Evolutionary conservation across 306 rosid species (phyloP).

Genomic region (Fragaria vesca): DNA sequence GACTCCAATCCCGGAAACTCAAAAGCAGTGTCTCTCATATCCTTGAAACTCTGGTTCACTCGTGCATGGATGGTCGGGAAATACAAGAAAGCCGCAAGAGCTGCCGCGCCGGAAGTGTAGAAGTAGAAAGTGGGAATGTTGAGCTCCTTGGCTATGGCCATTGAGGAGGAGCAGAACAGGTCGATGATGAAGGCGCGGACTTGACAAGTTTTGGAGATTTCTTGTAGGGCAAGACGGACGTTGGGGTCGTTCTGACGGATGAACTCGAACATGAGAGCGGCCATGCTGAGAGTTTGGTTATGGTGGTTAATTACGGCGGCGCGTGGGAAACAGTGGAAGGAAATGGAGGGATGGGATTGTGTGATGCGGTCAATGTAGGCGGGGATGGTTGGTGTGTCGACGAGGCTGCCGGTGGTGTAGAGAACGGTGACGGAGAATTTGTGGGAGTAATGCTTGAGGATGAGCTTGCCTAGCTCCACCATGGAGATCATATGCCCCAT

Average conservation of each 20-base stretch:
- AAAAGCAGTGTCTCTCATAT: background rate
- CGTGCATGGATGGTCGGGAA: constrained; percentile 4
- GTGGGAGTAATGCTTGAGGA: constrained; percentile 14
- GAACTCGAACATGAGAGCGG: constrained; percentile 6
- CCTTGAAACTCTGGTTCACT: constrained; percentile 16
- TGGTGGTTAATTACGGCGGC: background rate
- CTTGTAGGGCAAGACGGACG: constrained; percentile 11
- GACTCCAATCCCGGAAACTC: constrained; percentile 14
- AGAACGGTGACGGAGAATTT: constrained; percentile 32
- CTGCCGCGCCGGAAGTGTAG: constrained; percentile 26
- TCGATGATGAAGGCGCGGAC: constrained; percentile 33
- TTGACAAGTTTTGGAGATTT: constrained; percentile 4
- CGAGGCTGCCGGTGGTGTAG: constrained; percentile 6
- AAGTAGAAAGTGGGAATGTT: constrained; percentile 32
- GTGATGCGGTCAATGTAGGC: constrained; percentile 24
- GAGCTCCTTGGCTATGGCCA: constrained; percentile 14
- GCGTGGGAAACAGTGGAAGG: constrained; percentile 33
- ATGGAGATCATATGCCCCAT: constrained; percentile 35
- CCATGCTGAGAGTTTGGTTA: background rate
- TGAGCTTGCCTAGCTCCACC: constrained; percentile 44
- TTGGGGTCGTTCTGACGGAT: constrained; percentile 18
- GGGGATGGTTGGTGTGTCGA: constrained; percentile 11
- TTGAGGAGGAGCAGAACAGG: constrained; percentile 23
- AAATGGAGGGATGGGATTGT: constrained; percentile 29
- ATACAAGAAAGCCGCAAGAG: constrained; percentile 12